Evolutionary conservation across 164 flowering plant genomes (phyloP), one percentile per base, ranked within the genome.

Genomic region (Piper longum): DNA sequence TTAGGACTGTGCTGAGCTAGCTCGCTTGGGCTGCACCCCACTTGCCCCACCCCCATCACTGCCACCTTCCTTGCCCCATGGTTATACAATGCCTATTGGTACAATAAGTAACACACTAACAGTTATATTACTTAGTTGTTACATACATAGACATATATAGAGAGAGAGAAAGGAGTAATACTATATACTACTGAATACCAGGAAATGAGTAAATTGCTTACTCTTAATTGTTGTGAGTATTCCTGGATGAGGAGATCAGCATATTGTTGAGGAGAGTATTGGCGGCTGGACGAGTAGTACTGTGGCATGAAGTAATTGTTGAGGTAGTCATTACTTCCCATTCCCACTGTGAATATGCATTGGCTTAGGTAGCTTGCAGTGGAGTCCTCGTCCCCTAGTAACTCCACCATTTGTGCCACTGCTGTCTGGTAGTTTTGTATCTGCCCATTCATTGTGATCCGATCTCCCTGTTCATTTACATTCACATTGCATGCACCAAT

Each of bases 11-110:
- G 36, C 36, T 67, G 77, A 11, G 86, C 84, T 54, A 87, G 42
- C 66, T 73, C 82, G 57, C 68, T 80, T 14, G 96, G 98, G 67
- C 81, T 80, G 76, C 96, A 89, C 0, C 36, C 36, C 36, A 89
- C 67, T 48, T 67, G 80, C 0, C 91, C 96, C 4, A 92, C 66
- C 41, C 91, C 96, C 8, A 84, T 73, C 75, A 92, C 44, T 5
- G 69, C 96, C 55, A 92, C 73, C 72, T 86, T 92, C 77, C 96
- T 83, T 39, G 93, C 96, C 18, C 98, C 97, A 59, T 73, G 70
- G 64, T 79, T 66, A 72, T 91, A 86, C 71, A 91, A 66, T 26
- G 67, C 67, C 97, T 90, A 40, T 14, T 5, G 5, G 43, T 57
- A 55, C 4, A 65, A 60, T 26, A 36, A 39, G 12, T 19, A 4